Conservation (phyloP, 805 yeast genomes). For the Starmerella ratchasimensis region DNA sequence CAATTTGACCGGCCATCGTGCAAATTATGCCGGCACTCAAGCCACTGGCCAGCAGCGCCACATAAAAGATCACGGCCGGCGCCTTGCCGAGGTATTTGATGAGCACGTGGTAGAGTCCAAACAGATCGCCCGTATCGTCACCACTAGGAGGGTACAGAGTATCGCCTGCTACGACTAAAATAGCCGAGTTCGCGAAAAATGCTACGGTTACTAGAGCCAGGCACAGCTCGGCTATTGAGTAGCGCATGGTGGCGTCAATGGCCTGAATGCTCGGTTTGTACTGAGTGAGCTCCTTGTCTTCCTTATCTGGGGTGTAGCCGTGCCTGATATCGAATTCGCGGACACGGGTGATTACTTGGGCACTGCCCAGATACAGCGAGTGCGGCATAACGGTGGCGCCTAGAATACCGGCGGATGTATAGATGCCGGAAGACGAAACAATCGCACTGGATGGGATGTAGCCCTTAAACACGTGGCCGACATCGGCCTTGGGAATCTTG, state of each 20-base stretch:
- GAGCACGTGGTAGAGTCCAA: slow-evolving; percentile 57
- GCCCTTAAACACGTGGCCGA: slow-evolving; percentile 54
- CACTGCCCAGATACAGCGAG: slow-evolving; percentile 73
- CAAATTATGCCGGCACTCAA: slow-evolving; percentile 87
- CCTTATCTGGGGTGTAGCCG: slow-evolving; percentile 32
- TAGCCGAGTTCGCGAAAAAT: slow-evolving; percentile 72
- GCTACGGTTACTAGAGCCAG: slow-evolving; percentile 68
- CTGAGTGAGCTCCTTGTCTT: slow-evolving; percentile 21
- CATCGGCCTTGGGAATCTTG: slow-evolving; percentile 43
- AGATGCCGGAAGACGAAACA: slow-evolving; percentile 53
- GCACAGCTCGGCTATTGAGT: slow-evolving; percentile 57
- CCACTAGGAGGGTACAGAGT: slow-evolving; percentile 58
- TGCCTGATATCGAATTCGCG: slow-evolving; percentile 59
- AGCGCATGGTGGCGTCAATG: slow-evolving; percentile 54
- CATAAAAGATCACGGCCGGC: slow-evolving; percentile 73
- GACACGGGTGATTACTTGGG: slow-evolving; percentile 74
- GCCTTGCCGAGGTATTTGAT: slow-evolving; percentile 48
- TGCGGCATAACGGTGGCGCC: slow-evolving; percentile 98
- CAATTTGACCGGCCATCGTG: slow-evolving; percentile 87
- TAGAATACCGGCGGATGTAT: slow-evolving; percentile 66
- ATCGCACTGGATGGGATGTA: slow-evolving; percentile 41
- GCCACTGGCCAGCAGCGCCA: slow-evolving; percentile 74
- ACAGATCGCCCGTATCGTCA: slow-evolving; percentile 61
- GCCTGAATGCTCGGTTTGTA: slow-evolving; percentile 67
- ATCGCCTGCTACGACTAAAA: slow-evolving; percentile 68